Evolutionary conservation across 352 stramenopile genomes (phyloP).

Genomic region (Phytophthora parvispora): DNA sequence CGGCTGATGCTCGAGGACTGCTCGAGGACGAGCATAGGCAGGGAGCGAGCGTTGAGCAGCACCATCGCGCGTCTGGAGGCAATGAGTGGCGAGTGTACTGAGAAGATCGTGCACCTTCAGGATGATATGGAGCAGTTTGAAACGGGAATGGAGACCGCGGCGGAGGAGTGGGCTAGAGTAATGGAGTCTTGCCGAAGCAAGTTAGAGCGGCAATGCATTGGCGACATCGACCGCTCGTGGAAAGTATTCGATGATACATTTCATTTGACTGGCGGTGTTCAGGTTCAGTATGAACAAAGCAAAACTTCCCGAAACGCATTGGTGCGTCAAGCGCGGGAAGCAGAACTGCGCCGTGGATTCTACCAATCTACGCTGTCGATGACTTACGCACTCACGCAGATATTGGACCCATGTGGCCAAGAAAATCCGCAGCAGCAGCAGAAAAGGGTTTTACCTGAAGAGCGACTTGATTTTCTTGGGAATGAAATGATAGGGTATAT

Average conservation of each 20-base stretch:
- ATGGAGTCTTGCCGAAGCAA: not conserved
- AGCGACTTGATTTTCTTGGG: not conserved
- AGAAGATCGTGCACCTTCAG: slow-evolving; percentile 2
- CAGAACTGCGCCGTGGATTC: slow-evolving; percentile 12
- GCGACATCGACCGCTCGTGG: not conserved
- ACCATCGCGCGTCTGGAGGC: slow-evolving; percentile 20
- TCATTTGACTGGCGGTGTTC: slow-evolving; percentile 1
- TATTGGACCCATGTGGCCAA: not conserved
- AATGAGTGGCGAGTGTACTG: not conserved
- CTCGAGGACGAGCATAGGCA: not conserved
- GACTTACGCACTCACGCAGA: not conserved
- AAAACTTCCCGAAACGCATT: not conserved
- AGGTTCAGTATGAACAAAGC: not conserved
- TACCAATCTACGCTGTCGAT: slow-evolving; percentile 2
- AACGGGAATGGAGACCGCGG: not conserved
- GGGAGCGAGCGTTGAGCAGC: not conserved
- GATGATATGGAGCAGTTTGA: not conserved
- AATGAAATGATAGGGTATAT: slow-evolving; percentile 16
- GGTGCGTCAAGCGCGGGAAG: slow-evolving; percentile 3
- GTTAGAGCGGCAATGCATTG: not conserved
- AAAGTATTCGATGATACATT: slow-evolving; percentile 16
- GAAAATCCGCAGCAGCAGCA: slow-evolving; percentile 4
- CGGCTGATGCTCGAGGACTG: not conserved
- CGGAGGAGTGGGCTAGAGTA: not conserved
- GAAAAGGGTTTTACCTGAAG: not conserved